phyloP scores from a whole-genome alignment of 2,329 filamentous ascomycete species.

The Nectriaceae sp. region DNA sequence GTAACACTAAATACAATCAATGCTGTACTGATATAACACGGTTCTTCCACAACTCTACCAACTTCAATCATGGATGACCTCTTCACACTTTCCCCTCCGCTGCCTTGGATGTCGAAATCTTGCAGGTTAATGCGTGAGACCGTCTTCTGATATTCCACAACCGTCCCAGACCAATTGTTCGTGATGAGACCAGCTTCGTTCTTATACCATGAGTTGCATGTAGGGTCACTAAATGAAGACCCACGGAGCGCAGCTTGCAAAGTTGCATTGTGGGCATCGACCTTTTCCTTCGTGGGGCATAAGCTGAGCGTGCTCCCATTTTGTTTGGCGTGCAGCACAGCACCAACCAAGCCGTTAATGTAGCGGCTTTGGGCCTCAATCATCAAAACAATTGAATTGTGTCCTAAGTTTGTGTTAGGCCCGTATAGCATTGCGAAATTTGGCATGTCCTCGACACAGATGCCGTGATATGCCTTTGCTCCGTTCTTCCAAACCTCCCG shows the following conservation, averaged over 20 bases:
- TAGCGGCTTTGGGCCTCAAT: conserved; percentile 7
- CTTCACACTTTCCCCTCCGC: neutral
- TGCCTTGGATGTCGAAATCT: conserved; percentile 3
- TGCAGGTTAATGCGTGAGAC: conserved; percentile 4
- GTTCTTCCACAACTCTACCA: conserved; percentile 7
- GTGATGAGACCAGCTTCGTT: conserved; percentile 3
- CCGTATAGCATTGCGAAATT: conserved; percentile 9
- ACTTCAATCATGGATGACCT: conserved; percentile 1
- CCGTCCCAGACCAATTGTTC: conserved; percentile 7
- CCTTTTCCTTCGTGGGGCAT: neutral
- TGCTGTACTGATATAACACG: no score
- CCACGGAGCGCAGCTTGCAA: conserved; percentile 1
- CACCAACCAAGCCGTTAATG: neutral
- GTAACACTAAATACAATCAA: no score
- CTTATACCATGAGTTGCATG: conserved; percentile 8
- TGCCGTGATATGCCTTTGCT: conserved; percentile 1
- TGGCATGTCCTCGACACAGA: neutral
- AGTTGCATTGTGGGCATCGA: conserved; percentile 3
- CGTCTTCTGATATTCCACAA: conserved; percentile 7
- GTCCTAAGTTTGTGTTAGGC: conserved; percentile 7
- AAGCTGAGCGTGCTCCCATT: neutral
- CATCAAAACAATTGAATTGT: conserved; percentile 10
- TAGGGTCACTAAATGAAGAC: conserved; percentile 6
- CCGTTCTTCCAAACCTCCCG: conserved; percentile 2
- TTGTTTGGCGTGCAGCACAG: neutral